Evolutionary conservation across 345 rosid species (phyloP), one percentile per base, ranked within the genome.

Genomic region (Zanthoxylum bungeanum): DNA sequence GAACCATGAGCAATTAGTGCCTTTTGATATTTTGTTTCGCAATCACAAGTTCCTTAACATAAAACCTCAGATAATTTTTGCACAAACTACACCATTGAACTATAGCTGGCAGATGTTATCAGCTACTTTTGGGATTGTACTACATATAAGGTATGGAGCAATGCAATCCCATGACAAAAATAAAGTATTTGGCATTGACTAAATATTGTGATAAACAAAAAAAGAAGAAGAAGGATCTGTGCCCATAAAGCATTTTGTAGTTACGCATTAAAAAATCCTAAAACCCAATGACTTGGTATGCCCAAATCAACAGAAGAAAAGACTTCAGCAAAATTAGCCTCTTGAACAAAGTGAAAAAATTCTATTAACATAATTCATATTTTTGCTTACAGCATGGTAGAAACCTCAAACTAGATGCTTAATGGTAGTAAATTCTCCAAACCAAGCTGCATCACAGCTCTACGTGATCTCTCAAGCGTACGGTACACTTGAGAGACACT

Each of bases 381-480:
- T 47, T 37, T 58, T 64, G 30, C 50, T 25, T 44, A 49, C 58
- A 47, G 47, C 51, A 76, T 59, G 73, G 66, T 53, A 59, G 16
- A 64, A 40, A 55, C 69, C 64, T 59, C 28, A 10, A 39, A 57
- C 17, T 17, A 12, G 46, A 71, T 37, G 28, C 60, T 66, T 51
- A 78, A 66, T 47, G 16, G 64, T 57, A 70, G 52, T 24, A 66
- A 52, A 33, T 69, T 69, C 68, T 28, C 25, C 69, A 66, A 70
- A 30, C 11, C 17, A 63, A 39, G 52, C 37, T 24, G n/a, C 17
- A 37, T 51, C 33, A 60, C 40, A 71, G 50, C 59, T 47, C 57
- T 11, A 16, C 14, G 46, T 22, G 40, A 31, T 34, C 52, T 10
- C 9, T 27, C 30, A 56, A 51, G 11, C 22, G 25, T 39, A 21